phyloP scores from a whole-genome alignment of 1,284 basidiomycete species.

The Salmacisia buchloeana region DNA sequence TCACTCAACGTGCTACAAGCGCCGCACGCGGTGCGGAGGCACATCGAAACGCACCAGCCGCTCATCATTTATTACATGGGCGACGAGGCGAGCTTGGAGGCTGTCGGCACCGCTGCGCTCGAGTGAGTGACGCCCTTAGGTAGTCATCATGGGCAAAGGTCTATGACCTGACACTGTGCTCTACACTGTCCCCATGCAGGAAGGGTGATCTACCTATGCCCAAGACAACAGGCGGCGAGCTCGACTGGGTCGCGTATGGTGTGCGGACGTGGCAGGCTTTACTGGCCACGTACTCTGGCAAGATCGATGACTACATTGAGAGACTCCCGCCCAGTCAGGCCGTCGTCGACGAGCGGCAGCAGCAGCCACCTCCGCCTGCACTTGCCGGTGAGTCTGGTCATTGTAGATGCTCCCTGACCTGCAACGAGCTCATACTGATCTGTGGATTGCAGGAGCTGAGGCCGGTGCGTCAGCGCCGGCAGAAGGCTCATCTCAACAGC shows the following conservation, averaged over 20 bases:
- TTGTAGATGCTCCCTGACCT: no score
- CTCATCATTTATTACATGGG: constrained; percentile 4
- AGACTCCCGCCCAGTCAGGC: no score
- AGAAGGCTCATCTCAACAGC: no score
- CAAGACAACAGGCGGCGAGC: not conserved
- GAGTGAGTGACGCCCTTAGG: no score
- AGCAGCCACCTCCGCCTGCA: no score
- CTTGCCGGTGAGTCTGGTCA: no score
- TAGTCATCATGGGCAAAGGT: no score
- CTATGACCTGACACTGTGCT: not conserved
- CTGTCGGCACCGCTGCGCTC: not conserved
- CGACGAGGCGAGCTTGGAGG: not conserved
- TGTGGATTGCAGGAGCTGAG: no score
- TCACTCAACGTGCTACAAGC: no score
- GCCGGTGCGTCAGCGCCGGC: no score
- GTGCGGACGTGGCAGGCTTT: not conserved
- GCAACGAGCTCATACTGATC: no score
- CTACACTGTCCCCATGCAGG: not conserved
- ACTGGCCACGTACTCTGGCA: not conserved
- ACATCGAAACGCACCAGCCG: not conserved
- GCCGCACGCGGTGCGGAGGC: not conserved
- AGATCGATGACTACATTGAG: not conserved
- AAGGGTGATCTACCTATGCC: not conserved
- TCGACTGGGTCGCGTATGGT: not conserved
- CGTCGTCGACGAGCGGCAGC: no score